Conservation (phyloP, 768 basidiomycete genomes). For the Termitomyces sp. region DNA sequence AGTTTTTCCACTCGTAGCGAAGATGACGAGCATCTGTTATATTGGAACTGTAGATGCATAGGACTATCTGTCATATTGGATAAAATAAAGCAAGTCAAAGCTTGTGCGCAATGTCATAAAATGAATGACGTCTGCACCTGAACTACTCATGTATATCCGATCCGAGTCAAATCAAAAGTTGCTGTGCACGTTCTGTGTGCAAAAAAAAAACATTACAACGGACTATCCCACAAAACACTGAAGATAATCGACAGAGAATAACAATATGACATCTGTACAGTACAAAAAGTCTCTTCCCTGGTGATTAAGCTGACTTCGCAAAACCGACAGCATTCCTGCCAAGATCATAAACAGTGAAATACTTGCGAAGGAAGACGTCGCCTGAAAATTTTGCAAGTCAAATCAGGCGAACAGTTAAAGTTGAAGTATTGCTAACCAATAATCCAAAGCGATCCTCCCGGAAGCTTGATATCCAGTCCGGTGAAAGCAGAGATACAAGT, state of each 20-base stretch:
- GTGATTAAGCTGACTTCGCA: conserved; percentile 42
- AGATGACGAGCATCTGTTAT: conserved; percentile 13
- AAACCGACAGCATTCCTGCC: conserved; percentile 81
- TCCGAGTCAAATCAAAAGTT: not conserved
- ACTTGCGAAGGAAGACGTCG: conserved; percentile 90
- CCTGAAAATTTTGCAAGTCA: conserved; percentile 34
- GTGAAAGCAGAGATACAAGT: conserved; percentile 95
- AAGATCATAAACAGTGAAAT: conserved; percentile 88
- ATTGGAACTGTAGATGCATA: not conserved
- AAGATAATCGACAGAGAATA: not conserved
- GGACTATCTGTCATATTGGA: not conserved
- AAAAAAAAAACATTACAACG: not conserved
- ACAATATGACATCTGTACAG: not conserved
- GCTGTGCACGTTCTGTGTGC: not conserved
- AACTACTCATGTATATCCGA: too few species aligned
- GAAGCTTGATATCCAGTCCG: conserved; percentile 85
- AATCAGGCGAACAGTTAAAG: not conserved
- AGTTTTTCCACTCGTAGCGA: conserved; percentile 21
- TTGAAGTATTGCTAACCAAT: conserved; percentile 51
- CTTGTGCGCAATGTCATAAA: not conserved
- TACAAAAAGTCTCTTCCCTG: not conserved
- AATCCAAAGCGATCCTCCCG: conserved; percentile 83
- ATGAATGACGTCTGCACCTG: not conserved
- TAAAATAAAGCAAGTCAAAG: not conserved
- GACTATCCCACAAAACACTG: not conserved